These are phyloP conservation scores for Xylariales sp. DNA, from an alignment of 2,329 filamentous ascomycete species.

Conservation along the genomic window DNA sequence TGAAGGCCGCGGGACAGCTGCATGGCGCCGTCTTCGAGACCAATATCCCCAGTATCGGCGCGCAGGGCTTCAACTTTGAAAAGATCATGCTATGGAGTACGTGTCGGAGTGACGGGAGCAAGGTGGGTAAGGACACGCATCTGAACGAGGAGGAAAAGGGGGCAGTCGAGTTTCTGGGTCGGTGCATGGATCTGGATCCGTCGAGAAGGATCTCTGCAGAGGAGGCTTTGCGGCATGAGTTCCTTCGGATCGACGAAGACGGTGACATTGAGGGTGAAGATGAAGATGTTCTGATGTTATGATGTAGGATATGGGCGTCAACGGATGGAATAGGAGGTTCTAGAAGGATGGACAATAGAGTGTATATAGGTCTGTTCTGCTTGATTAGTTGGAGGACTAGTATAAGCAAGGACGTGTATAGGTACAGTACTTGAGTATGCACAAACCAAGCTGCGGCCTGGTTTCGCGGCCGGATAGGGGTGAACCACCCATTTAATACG, in stretches of 20 bases:
- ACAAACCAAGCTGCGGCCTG: too few relatives aligned
- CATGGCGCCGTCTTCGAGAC: constrained; percentile 93
- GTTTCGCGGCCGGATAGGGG: too few relatives aligned
- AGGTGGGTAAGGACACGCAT: constrained; percentile 42
- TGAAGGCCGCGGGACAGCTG: constrained; percentile 76
- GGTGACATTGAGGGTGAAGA: constrained; percentile 29
- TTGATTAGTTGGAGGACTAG: too few relatives aligned
- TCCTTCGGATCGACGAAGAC: constrained; percentile 42
- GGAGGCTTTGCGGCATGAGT: constrained; percentile 69
- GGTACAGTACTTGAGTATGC: too few relatives aligned
- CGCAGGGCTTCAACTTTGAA: constrained; percentile 79
- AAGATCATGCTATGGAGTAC: constrained; percentile 97
- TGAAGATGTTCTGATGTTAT: constrained; percentile 48
- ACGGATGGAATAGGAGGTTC: not conserved
- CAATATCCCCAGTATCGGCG: constrained; percentile 84
- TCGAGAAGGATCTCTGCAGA: constrained; percentile 67
- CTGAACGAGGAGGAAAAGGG: constrained; percentile 65
- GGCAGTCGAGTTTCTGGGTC: constrained; percentile 66
- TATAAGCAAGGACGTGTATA: too few relatives aligned
- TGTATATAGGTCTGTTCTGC: too few relatives aligned
- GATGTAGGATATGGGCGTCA: too few relatives aligned
- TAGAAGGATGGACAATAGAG: too few relatives aligned
- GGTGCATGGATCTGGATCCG: constrained; percentile 74
- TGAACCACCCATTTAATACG: too few relatives aligned
- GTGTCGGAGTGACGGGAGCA: constrained; percentile 61